Conservation (phyloP, 129 eudicot species). For the Centella asiatica region DNA sequence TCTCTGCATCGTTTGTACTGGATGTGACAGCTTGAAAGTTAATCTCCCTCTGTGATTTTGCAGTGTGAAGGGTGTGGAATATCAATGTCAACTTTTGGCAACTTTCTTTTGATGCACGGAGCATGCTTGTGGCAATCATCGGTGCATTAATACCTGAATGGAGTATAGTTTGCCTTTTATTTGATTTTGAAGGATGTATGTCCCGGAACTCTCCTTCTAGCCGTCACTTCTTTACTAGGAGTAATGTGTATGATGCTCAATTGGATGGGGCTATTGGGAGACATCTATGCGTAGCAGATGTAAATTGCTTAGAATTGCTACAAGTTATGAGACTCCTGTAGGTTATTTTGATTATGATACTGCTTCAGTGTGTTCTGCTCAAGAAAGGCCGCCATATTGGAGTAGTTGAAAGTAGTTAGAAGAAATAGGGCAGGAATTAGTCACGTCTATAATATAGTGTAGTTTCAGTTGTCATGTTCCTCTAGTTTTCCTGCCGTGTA, state of each 20-base stretch:
- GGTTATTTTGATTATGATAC: neutral
- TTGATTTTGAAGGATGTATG: slow-evolving; percentile 4
- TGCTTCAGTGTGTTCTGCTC: slow-evolving; percentile 5
- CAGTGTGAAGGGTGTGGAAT: neutral
- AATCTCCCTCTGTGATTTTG: neutral
- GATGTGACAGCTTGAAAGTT: neutral
- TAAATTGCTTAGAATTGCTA: slow-evolving; percentile 8
- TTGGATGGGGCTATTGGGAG: neutral
- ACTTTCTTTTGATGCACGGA: neutral
- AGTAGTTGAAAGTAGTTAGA: neutral
- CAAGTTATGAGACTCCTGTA: slow-evolving; percentile 1
- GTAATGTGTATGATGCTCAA: neutral
- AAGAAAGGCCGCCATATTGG: neutral
- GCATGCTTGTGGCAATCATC: neutral
- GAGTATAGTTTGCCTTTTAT: neutral
- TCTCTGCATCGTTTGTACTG: too few relatives aligned
- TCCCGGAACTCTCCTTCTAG: slow-evolving; percentile 1
- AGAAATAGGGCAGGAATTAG: neutral
- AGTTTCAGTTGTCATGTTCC: neutral
- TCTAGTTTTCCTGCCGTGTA: neutral
- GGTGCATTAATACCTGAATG: neutral
- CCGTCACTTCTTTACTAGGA: neutral
- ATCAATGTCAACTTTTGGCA: neutral
- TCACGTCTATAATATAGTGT: too few relatives aligned
- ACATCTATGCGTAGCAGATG: slow-evolving; percentile 9